Conservation (phyloP, 2,329 filamentous ascomycete species). For the Aspergillus phoenicis region DNA sequence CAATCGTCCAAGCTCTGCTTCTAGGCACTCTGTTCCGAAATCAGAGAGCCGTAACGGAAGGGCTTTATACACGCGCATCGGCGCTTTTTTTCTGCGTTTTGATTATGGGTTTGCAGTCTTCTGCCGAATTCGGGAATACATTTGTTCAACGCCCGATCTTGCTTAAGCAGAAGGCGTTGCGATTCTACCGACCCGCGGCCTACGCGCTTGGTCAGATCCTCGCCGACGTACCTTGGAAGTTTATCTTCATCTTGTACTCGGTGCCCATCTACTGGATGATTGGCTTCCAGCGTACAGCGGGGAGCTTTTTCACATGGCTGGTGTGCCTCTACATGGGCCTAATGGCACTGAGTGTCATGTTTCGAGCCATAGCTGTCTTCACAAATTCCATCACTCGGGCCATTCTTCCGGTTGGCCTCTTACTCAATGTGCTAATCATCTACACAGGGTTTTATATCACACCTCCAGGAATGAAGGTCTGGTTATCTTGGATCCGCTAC, state of each 20-base stretch:
- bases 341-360: conserved; percentile 72
- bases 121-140: conserved; percentile 16
- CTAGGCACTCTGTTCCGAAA: conserved; percentile 22
- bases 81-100: conserved; percentile 20
- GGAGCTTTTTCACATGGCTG: conserved; percentile 71
- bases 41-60: conserved; percentile 2
- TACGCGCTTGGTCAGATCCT: conserved; percentile 74
- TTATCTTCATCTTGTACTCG: conserved; percentile 69
- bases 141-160: conserved; percentile 19
- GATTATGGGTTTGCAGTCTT: conserved; percentile 14
- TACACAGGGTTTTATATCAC: conserved; percentile 78
- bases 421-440: conserved; percentile 75
- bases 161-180: conserved; percentile 18
- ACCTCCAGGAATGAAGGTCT: conserved; percentile 70
- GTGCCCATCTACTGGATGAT: conserved; percentile 77
- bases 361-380: conserved; percentile 70
- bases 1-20: conserved; percentile 16
- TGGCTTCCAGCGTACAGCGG: conserved; percentile 63
- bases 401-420: conserved; percentile 74
- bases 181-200: conserved; percentile 69
- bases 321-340: conserved; percentile 54
- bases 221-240: conserved; percentile 71
- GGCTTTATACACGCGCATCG: conserved; percentile 15
- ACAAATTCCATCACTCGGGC: conserved; percentile 81
- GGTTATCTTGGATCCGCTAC: conserved; percentile 77